Percentiles rank a stretch among this genome's conserved stretches.
Evolutionary conservation across 2,329 filamentous ascomycete species (phyloP).

Genomic region (Tolypocladium capitatum): DNA sequence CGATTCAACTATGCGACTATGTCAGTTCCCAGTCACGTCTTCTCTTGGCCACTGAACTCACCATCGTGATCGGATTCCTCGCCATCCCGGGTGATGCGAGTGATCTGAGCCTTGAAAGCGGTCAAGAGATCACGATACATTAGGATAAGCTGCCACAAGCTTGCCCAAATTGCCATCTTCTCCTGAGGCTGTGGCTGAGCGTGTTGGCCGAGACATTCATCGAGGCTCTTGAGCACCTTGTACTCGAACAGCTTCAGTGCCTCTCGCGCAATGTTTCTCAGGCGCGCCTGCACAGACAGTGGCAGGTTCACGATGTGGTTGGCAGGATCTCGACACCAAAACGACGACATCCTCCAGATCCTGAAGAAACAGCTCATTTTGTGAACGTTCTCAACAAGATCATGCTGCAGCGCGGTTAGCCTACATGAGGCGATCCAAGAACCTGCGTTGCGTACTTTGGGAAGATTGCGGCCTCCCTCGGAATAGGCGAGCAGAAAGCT

Average conservation of each 20-base stretch:
- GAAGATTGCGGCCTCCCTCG: constrained; percentile 21
- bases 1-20: constrained; percentile 5
- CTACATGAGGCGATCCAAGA: neutral
- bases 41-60: neutral
- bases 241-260: constrained; percentile 23
- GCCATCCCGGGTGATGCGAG: constrained; percentile 8
- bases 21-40: neutral
- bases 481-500: constrained; percentile 24
- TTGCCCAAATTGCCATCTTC: constrained; percentile 31
- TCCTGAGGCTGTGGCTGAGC: constrained; percentile 24
- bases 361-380: constrained; percentile 36
- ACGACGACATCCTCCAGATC: constrained; percentile 31
- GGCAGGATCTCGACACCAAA: constrained; percentile 25
- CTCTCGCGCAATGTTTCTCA: constrained; percentile 25
- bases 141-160: constrained; percentile 35
- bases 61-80: constrained; percentile 10
- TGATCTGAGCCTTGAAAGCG: constrained; percentile 16
- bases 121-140: constrained; percentile 31
- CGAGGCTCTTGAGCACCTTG: constrained; percentile 26
- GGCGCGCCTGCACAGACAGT: constrained; percentile 25
- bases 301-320: constrained; percentile 24
- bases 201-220: constrained; percentile 24
- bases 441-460: constrained; percentile 19
- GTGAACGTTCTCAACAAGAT: constrained; percentile 29
- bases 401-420: constrained; percentile 20